Base-by-base conservation (phyloP, 2,329 filamentous ascomycete genomes). In the Colletotrichum nymphaeae region DNA sequence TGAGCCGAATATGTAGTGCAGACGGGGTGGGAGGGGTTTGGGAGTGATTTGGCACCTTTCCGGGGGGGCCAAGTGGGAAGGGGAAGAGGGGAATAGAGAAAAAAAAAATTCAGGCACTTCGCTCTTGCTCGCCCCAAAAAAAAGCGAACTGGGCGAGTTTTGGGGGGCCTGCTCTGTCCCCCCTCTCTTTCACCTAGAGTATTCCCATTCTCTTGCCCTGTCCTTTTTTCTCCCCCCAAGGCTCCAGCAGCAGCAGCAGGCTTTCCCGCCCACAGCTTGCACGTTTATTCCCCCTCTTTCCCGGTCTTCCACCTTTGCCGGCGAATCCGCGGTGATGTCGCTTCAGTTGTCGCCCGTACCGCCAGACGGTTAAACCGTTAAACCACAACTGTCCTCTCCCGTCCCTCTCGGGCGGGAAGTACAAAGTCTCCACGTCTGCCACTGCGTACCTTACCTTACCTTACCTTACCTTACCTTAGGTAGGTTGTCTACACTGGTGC, bases 41-140 rank as follows among this genome's bases (percentile, higher is more conserved):
- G 53, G 67, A 73, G 70, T 73, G 70, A 73, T 73, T 30, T 73
- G 66, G 66, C 55, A 52, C 66, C 63, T 65, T 64, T 49, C 59
- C 67, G 75, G 57, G 53, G 68, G 63, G 56, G 56, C 14, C 64
- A 28, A 52, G 75, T 75, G 76, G 74, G 75, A 77, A 71, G 60
- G 76, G 78, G 79, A 76, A 79, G 77, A 76, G 76, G 67, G 76
- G 76, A 77, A 78, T 75, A 67, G 78, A 78, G 78, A 74, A 78
- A 76, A 79, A 78, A 78, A 74, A 78, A 76, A 78, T 69, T 75
- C 77, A 70, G 75, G 79, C 75, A 78, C 79, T 81, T 79, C 81
- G 81, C 80, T 72, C 81, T 76, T 80, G 80, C 74, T 32, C 59
- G 53, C 53, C 26, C 64, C 46, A 64, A 63, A 64, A 73, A 73